phyloP scores from a whole-genome alignment of 2,329 filamentous ascomycete genomes.

The Phaeosphaeriaceae sp. region DNA sequence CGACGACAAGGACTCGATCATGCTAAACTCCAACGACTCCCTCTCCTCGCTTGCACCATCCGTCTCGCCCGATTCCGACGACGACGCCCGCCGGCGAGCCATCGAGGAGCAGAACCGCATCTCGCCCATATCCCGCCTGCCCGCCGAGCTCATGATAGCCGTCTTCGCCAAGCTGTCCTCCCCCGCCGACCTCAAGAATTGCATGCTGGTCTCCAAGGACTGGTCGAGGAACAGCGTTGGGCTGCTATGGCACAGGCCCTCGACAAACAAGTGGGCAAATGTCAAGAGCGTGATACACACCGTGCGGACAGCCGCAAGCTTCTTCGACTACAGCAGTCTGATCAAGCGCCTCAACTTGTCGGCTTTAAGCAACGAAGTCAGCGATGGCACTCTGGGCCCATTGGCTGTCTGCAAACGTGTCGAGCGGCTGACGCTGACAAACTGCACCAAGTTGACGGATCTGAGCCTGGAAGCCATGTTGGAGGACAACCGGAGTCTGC shows the following conservation, averaged over 20 bases:
- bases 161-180: conserved; percentile 85
- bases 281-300: conserved; percentile 82
- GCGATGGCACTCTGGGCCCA: conserved; percentile 86
- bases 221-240: conserved; percentile 95
- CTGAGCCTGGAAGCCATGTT: conserved; percentile 81
- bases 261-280: conserved; percentile 85
- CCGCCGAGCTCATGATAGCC: conserved; percentile 92
- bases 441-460: conserved; percentile 86
- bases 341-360: conserved; percentile 93
- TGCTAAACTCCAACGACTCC: conserved; percentile 83
- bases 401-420: conserved; percentile 86
- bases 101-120: conserved; percentile 71
- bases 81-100: conserved; percentile 65
- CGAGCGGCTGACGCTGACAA: conserved; percentile 90
- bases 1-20: conserved; percentile 93
- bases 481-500: conserved; percentile 77
- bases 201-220: conserved; percentile 91
- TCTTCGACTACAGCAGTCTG: conserved; percentile 88
- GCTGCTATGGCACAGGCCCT: conserved; percentile 91
- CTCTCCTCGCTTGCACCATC: conserved; percentile 87
- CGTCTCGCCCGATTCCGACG: conserved; percentile 76
- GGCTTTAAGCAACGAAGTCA: conserved; percentile 75
- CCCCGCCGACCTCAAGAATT: conserved; percentile 79
- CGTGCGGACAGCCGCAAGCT: conserved; percentile 73
- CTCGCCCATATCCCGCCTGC: conserved; percentile 83